Evolutionary conservation across 257 asterid genomes (phyloP).

Genomic region (Nicotiana otophora): DNA sequence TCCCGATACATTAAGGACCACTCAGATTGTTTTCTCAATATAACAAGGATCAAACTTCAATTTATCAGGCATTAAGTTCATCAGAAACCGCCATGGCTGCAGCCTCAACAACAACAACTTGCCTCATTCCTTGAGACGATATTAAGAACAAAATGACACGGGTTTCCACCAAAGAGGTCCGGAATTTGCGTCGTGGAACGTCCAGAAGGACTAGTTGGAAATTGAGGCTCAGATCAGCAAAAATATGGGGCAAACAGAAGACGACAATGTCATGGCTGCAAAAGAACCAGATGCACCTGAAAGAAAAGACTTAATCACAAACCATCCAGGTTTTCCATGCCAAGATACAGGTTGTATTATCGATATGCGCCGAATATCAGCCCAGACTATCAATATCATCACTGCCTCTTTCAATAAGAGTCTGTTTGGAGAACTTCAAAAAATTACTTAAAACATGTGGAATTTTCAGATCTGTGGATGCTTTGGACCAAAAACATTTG

Average conservation of each 20-base stretch:
- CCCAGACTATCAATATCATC: neutral
- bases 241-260: neutral
- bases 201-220: neutral
- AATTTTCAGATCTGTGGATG: neutral
- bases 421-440: neutral
- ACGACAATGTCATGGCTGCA: constrained; percentile 8
- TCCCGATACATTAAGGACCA: neutral
- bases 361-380: no score
- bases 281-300: neutral
- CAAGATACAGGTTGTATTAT: constrained; percentile 15
- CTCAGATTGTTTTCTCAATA: neutral
- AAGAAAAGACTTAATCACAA: neutral
- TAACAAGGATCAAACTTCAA: neutral
- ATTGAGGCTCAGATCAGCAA: neutral
- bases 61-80: neutral
- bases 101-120: neutral
- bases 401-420: neutral
- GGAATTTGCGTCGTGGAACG: neutral
- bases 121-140: no score
- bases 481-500: neutral
- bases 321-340: constrained; percentile 28
- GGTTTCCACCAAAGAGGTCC: neutral
- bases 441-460: neutral
- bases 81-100: neutral
- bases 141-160: neutral